Evolutionary conservation across 2,329 filamentous ascomycete species (phyloP).

Genomic region (Cadophora sp.): DNA sequence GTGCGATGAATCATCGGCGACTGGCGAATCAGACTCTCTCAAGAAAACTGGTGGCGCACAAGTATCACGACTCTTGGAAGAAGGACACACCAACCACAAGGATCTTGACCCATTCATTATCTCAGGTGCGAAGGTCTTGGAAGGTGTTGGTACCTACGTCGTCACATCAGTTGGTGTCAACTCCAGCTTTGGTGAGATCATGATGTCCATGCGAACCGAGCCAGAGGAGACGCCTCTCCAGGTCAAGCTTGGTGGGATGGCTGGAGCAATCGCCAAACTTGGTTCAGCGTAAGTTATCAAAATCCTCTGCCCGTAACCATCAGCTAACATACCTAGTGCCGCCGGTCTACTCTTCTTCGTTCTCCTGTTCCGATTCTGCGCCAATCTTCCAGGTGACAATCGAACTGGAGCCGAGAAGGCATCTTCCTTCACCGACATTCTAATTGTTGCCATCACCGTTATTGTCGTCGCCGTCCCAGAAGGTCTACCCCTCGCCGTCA

Average conservation of each 20-base stretch:
- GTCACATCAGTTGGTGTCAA: constrained; percentile 77
- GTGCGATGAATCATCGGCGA: constrained; percentile 77
- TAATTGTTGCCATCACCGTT: constrained; percentile 70
- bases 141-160: constrained; percentile 77
- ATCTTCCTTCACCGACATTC: constrained; percentile 65
- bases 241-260: constrained; percentile 76
- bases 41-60: constrained; percentile 21
- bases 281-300: constrained; percentile 48
- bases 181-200: constrained; percentile 77
- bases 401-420: constrained; percentile 61
- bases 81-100: constrained; percentile 22
- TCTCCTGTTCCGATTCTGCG: constrained; percentile 80
- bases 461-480: constrained; percentile 74
- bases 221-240: constrained; percentile 81
- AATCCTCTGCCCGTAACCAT: background rate
- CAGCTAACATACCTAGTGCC: constrained; percentile 51
- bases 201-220: constrained; percentile 79
- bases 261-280: constrained; percentile 79
- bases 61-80: constrained; percentile 21
- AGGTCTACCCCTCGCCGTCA: constrained; percentile 71
- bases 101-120: constrained; percentile 80
- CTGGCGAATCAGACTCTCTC: constrained; percentile 70
- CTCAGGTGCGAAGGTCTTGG: constrained; percentile 77
- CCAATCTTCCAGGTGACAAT: constrained; percentile 59
- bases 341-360: constrained; percentile 78